Percentiles rank a stretch among this genome's conserved stretches.
Evolutionary conservation across 2,329 filamentous ascomycete species (phyloP).

Genomic region (Chaetomium sp.): DNA sequence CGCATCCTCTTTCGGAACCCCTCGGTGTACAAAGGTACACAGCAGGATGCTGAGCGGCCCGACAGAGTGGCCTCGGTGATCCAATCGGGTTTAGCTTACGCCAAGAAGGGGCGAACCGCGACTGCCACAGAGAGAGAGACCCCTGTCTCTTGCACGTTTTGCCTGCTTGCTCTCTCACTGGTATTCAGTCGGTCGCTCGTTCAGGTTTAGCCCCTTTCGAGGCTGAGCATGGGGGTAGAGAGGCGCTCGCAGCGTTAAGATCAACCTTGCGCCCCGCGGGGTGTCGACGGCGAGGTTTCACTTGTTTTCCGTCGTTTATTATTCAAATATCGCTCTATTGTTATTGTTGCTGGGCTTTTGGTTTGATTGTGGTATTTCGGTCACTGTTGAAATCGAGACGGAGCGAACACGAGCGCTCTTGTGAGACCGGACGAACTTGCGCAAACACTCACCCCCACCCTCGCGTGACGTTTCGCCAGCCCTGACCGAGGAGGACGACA

Average conservation of each 20-base stretch:
- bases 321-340: too few relatives aligned
- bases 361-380: neutral
- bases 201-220: conserved; percentile 20
- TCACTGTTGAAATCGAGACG: too few relatives aligned
- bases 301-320: neutral
- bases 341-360: neutral
- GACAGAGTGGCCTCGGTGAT: conserved; percentile 7
- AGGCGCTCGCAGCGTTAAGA: conserved; percentile 5
- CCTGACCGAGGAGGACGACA: conserved; percentile 1
- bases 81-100: conserved; percentile 6
- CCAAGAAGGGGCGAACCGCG: neutral
- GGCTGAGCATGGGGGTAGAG: conserved; percentile 14
- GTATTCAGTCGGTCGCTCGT: conserved; percentile 21
- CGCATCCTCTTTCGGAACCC: neutral
- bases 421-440: neutral
- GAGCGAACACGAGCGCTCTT: neutral
- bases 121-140: neutral
- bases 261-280: conserved; percentile 4
- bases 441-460: neutral
- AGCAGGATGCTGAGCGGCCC: neutral
- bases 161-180: neutral
- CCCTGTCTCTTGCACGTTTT: conserved; percentile 7
- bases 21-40: conserved; percentile 9
- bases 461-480: conserved; percentile 4
- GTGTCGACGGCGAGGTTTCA: neutral